Conservation (phyloP, 176 grass and related monocot genomes). For the Metroxylon sagu region DNA sequence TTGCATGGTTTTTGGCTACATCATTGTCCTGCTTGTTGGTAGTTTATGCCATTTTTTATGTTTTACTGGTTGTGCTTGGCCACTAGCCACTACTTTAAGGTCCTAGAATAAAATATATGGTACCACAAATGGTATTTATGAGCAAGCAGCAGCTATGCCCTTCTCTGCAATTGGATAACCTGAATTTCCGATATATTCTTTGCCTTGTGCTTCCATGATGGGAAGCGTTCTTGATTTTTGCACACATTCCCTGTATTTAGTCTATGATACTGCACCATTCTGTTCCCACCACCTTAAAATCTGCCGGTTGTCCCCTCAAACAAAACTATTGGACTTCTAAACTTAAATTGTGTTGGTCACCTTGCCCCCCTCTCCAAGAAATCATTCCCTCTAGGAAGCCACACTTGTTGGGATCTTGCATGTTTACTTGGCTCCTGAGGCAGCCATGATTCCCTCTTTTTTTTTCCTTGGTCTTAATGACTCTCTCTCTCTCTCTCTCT, state of each 20-base stretch:
- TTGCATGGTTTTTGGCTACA: constrained; percentile 18
- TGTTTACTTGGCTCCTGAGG: constrained; percentile 36
- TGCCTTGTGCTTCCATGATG: constrained; percentile 10
- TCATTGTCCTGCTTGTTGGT: constrained; percentile 19
- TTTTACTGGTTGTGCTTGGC: constrained; percentile 5
- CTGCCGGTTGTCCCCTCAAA: constrained; percentile 89
- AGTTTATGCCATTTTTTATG: constrained; percentile 10
- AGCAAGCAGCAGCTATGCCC: constrained; percentile 10
- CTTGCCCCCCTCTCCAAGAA: constrained; percentile 28
- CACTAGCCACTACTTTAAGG: constrained; percentile 2
- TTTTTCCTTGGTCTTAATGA: not conserved
- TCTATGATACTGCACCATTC: constrained; percentile 55
- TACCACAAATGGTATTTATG: constrained; percentile 3
- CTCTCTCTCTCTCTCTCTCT: not conserved
- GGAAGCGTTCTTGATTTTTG: not conserved
- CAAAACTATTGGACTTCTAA: constrained; percentile 94
- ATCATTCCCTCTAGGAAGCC: constrained; percentile 63
- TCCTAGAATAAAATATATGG: constrained; percentile 1
- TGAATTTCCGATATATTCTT: too few species aligned
- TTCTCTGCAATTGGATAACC: too few species aligned
- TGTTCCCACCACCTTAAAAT: constrained; percentile 72
- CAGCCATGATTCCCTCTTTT: constrained; percentile 24
- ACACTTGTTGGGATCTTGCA: constrained; percentile 57
- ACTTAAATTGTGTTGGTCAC: constrained; percentile 52
- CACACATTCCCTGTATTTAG: constrained; percentile 19